Evolutionary conservation across 73 alveolate species (phyloP).

Genomic region (Symbiodinium natans): DNA sequence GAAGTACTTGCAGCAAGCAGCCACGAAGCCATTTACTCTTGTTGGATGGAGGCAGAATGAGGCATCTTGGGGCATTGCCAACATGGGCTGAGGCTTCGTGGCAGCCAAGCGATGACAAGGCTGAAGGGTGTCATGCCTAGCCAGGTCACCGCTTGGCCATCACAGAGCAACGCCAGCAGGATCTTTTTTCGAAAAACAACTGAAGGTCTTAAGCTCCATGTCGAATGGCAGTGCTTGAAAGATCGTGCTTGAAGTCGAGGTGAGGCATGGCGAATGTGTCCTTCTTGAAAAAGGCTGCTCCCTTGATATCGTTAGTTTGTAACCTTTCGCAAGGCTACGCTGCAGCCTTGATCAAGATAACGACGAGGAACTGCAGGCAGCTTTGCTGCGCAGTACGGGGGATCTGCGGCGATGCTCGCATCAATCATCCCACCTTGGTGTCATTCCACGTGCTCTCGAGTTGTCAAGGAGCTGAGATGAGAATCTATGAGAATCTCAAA

Average conservation of each 20-base stretch:
- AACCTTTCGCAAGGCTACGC: not conserved
- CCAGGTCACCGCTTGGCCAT: not conserved
- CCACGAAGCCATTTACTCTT: not conserved
- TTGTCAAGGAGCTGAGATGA: too few relatives aligned
- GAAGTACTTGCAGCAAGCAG: constrained; percentile 1
- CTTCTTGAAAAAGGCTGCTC: not conserved
- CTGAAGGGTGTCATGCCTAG: not conserved
- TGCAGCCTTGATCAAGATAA: not conserved
- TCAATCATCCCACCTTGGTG: constrained; percentile 11
- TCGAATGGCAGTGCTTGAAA: not conserved
- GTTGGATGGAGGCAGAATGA: not conserved
- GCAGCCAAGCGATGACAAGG: constrained; percentile 1
- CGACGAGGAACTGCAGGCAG: not conserved
- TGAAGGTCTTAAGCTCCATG: too few relatives aligned
- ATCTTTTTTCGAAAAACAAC: not conserved
- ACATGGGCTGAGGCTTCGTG: not conserved
- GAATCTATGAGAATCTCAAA: too few relatives aligned
- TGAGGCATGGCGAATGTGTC: not conserved
- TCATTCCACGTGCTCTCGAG: not conserved
- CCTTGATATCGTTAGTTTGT: too few relatives aligned
- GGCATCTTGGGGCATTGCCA: not conserved
- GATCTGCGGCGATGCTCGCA: not conserved
- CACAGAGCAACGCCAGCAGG: not conserved
- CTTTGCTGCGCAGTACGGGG: not conserved
- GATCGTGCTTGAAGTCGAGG: not conserved